Percentiles rank a stretch among this genome's conserved stretches.
Evolutionary conservation across 257 asterid species (phyloP).

Genomic region (Nyctanthes arbortristis): DNA sequence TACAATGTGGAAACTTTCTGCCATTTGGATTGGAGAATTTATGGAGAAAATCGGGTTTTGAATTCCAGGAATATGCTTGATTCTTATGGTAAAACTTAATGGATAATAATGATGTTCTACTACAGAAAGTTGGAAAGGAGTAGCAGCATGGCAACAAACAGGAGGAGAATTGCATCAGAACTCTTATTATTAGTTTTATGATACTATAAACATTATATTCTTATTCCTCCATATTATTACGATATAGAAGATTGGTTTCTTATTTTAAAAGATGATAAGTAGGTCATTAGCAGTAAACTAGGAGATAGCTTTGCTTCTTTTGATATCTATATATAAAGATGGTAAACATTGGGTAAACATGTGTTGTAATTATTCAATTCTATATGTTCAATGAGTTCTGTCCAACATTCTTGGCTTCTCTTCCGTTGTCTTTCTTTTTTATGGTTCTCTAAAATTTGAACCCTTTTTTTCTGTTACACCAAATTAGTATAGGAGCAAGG

Average conservation of each 20-base stretch:
- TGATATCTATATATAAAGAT: not conserved
- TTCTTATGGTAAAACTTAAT: not conserved
- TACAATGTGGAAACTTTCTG: not conserved
- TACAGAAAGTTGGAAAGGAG: not conserved
- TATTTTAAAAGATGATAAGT: not conserved
- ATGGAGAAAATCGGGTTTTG: not conserved
- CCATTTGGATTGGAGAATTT: not conserved
- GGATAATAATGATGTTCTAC: not conserved
- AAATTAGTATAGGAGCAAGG: not conserved
- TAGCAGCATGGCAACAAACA: slow-evolving; percentile 9
- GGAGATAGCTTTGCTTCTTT: not conserved
- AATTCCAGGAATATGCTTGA: not conserved
- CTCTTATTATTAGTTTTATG: not conserved
- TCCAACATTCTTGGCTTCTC: too few relatives aligned
- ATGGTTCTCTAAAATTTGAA: too few relatives aligned
- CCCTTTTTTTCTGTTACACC: too few relatives aligned
- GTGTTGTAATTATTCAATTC: too few relatives aligned
- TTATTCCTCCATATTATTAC: not conserved
- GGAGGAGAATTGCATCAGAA: not conserved
- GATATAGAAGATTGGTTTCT: not conserved
- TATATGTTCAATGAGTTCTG: too few relatives aligned
- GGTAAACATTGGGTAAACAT: too few relatives aligned
- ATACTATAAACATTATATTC: not conserved
- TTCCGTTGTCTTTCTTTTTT: too few relatives aligned
- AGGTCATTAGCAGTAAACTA: not conserved